Conservation (phyloP, 306 rosid species). For the Fragaria ananassa region DNA sequence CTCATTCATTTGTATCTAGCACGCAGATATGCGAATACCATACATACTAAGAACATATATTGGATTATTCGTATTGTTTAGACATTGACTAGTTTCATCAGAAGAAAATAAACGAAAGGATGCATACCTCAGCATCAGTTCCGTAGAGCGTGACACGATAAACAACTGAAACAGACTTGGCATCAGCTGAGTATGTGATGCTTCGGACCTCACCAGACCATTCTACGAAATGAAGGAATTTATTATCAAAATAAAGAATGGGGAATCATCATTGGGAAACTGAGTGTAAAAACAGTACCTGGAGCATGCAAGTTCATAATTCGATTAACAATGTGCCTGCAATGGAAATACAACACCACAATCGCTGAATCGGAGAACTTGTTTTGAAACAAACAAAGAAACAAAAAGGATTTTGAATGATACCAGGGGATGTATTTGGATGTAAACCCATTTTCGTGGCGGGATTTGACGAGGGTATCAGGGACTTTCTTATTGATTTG, state of each 20-base stretch:
- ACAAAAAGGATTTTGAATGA: background rate
- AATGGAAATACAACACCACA: background rate
- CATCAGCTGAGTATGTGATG: conserved; percentile 56
- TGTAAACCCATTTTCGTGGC: conserved; percentile 50
- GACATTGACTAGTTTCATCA: background rate
- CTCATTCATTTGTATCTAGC: background rate
- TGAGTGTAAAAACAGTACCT: conserved; percentile 28
- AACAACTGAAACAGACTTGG: conserved; percentile 71
- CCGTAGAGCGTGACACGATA: conserved; percentile 86
- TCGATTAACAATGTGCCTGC: conserved; percentile 74
- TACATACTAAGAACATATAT: background rate
- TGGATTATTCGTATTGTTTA: background rate
- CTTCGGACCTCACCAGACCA: conserved; percentile 86
- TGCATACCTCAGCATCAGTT: conserved; percentile 78
- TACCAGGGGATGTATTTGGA: conserved; percentile 72
- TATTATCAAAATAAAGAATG: background rate
- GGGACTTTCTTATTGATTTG: conserved; percentile 82
- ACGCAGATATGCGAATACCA: background rate
- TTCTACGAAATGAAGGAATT: conserved; percentile 34
- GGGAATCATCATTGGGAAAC: background rate
- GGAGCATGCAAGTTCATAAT: conserved; percentile 79
- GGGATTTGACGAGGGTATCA: conserved; percentile 57
- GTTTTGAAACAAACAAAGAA: background rate
- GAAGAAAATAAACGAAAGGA: background rate
- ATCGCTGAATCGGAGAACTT: background rate